These are phyloP conservation scores for Acidiella bohemica DNA, from an alignment of 495 filamentous ascomycete species.

Conservation along the genomic window DNA sequence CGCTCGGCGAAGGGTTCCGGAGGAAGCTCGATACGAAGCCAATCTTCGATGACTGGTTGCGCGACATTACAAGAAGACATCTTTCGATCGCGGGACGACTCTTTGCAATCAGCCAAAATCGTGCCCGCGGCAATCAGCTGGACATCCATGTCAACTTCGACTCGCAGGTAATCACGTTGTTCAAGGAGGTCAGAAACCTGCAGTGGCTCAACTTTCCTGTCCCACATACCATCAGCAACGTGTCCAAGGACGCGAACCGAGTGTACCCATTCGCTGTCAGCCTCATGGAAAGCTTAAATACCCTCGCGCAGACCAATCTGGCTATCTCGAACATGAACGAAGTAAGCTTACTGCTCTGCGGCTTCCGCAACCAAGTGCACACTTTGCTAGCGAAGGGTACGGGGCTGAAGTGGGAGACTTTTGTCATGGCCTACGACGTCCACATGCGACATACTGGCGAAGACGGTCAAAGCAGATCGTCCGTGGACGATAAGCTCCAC, in stretches of 20 bases:
- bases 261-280: constrained; percentile 97
- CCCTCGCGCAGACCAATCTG: constrained; percentile 71
- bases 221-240: constrained; percentile 83
- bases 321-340: constrained; percentile 71
- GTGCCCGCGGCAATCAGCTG: constrained; percentile 69
- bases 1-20: constrained; percentile 76
- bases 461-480: constrained; percentile 21
- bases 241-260: constrained; percentile 90
- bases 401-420: constrained; percentile 87
- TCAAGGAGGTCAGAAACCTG: constrained; percentile 97
- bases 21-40: constrained; percentile 89
- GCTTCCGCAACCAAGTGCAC: constrained; percentile 81
- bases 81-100: constrained; percentile 82
- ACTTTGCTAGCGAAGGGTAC: constrained; percentile 69
- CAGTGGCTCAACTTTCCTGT: constrained; percentile 86
- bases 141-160: constrained; percentile 95
- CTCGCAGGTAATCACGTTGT: constrained; percentile 86
- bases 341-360: constrained; percentile 71
- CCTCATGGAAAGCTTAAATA: constrained; percentile 92
- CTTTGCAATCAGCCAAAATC: constrained; percentile 77
- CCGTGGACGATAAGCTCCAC: constrained; percentile 72
- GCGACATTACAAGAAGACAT: constrained; percentile 72
- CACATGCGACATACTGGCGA: constrained; percentile 56
- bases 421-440: constrained; percentile 89
- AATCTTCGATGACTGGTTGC: constrained; percentile 89